phyloP scores from a whole-genome alignment of 306 rosid species.

The Gynostemma pentaphyllum region DNA sequence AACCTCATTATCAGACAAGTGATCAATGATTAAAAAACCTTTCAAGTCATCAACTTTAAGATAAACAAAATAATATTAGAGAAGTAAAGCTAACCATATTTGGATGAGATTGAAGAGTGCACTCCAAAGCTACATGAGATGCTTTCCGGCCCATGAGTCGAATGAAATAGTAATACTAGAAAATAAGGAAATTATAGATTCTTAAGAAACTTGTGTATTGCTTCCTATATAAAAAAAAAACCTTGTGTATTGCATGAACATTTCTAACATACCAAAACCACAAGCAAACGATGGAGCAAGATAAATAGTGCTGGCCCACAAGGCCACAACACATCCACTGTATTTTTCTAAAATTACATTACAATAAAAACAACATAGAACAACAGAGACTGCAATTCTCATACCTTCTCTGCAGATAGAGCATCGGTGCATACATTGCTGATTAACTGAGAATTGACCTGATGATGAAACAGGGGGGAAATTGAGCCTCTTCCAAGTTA shows the following conservation, averaged over 20 bases:
- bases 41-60: neutral
- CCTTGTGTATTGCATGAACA: neutral
- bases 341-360: too few relatives aligned
- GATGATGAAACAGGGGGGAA: constrained; percentile 5
- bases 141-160: constrained; percentile 98
- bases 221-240: too few relatives aligned
- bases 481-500: neutral
- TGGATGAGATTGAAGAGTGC: constrained; percentile 98
- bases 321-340: neutral
- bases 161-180: constrained; percentile 88
- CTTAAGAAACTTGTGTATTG: too few relatives aligned
- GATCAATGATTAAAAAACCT: neutral
- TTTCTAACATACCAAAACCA: neutral
- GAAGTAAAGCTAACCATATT: constrained; percentile 53
- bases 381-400: neutral
- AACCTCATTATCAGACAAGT: constrained; percentile 3
- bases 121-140: constrained; percentile 93
- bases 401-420: constrained; percentile 97
- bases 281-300: neutral
- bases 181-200: constrained; percentile 9
- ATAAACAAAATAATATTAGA: constrained; percentile 2
- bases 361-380: too few relatives aligned
- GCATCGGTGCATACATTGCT: constrained; percentile 97
- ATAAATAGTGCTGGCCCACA: neutral
- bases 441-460: constrained; percentile 98